phyloP scores from a whole-genome alignment of 1,139 yeast genomes.

The Saccharomycopsis crataegensis region DNA sequence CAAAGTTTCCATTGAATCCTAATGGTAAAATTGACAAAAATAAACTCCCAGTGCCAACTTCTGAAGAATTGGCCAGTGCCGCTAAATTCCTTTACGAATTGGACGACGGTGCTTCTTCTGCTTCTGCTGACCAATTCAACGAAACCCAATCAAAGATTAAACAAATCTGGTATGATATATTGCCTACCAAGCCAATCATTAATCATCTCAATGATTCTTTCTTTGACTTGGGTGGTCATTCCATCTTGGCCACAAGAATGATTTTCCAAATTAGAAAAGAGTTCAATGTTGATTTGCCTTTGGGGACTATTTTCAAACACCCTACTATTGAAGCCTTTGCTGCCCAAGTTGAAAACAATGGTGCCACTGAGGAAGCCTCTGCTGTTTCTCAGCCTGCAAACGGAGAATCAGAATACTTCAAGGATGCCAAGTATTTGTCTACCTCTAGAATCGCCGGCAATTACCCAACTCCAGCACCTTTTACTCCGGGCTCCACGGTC shows the following conservation, averaged over 20 bases:
- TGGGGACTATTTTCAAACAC: slow-evolving; percentile 81
- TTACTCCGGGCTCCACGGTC: slow-evolving; percentile 30
- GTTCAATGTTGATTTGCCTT: slow-evolving; percentile 72
- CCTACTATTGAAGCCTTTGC: slow-evolving; percentile 84
- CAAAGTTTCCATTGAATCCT: slow-evolving; percentile 86
- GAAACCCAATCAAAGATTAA: slow-evolving; percentile 61
- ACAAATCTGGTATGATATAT: slow-evolving; percentile 76
- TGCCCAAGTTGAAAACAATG: slow-evolving; percentile 47
- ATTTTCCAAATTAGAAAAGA: slow-evolving; percentile 82
- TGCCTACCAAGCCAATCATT: slow-evolving; percentile 79
- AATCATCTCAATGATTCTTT: slow-evolving; percentile 78
- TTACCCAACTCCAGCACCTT: slow-evolving; percentile 34
- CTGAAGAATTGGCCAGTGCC: slow-evolving; percentile 72
- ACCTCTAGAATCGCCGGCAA: slow-evolving; percentile 37
- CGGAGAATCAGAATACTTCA: slow-evolving; percentile 41
- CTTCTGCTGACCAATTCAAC: slow-evolving; percentile 45
- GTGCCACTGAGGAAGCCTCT: slow-evolving; percentile 28
- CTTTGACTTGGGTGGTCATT: slow-evolving; percentile 97
- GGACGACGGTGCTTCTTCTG: slow-evolving; percentile 33
- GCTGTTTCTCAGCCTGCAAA: slow-evolving; percentile 9
- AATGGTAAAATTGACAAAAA: slow-evolving; percentile 99
- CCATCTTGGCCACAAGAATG: slow-evolving; percentile 94
- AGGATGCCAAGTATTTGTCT: slow-evolving; percentile 62
- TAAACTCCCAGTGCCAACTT: slow-evolving; percentile 88
- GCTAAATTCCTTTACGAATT: slow-evolving; percentile 35